These are phyloP conservation scores for Sporopachydermia quercuum DNA, from an alignment of 805 yeast species.

Conservation along the genomic window DNA sequence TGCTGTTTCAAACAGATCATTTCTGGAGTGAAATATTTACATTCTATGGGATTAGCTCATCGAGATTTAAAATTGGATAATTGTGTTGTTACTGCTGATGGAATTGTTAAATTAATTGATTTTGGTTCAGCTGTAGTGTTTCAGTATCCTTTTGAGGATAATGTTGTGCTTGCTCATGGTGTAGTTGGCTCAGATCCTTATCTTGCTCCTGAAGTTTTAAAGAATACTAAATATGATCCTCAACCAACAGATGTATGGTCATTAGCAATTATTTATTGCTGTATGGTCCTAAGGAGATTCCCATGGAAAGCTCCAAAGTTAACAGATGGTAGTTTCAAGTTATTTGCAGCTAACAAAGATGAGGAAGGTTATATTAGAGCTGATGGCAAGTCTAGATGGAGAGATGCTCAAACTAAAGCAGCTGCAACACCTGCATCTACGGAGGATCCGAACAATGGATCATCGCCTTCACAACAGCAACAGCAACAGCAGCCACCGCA, in stretches of 20 bases:
- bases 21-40: slow-evolving; percentile 60
- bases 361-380: slow-evolving; percentile 6
- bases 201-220: slow-evolving; percentile 68
- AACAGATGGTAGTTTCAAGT: slow-evolving; percentile 53
- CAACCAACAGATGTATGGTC: slow-evolving; percentile 77
- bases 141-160: slow-evolving; percentile 56
- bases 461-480: slow-evolving; percentile 2
- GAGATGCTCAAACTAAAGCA: slow-evolving; percentile 13
- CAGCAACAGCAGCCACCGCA: slow-evolving; percentile 13
- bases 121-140: slow-evolving; percentile 78
- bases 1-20: slow-evolving; percentile 67
- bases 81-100: slow-evolving; percentile 62
- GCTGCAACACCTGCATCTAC: neutral
- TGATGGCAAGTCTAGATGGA: slow-evolving; percentile 12
- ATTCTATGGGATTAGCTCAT: slow-evolving; percentile 68
- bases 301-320: slow-evolving; percentile 78
- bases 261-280: slow-evolving; percentile 69
- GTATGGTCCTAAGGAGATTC: slow-evolving; percentile 73
- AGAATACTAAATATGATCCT: slow-evolving; percentile 48
- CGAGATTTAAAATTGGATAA: slow-evolving; percentile 73
- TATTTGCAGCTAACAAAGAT: slow-evolving; percentile 22
- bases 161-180: slow-evolving; percentile 49
- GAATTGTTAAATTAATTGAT: slow-evolving; percentile 66
- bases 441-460: neutral
- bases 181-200: slow-evolving; percentile 81